Evolutionary conservation across 1,284 basidiomycete species (phyloP).

Genomic region (Apiotrichum gracile): DNA sequence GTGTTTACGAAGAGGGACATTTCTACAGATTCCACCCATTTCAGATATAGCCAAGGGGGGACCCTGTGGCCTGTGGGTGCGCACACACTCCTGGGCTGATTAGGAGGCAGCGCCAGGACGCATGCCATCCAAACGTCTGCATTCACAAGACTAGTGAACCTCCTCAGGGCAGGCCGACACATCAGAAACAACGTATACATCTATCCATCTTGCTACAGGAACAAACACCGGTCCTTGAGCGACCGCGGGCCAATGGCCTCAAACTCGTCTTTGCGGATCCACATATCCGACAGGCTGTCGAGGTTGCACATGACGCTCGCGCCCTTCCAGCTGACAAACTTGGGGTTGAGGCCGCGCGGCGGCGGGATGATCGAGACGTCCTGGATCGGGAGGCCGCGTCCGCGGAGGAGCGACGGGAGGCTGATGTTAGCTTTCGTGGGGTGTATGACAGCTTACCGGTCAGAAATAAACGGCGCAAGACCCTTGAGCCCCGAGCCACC

Average conservation of each 20-base stretch:
- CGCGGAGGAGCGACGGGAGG: constrained; percentile 59
- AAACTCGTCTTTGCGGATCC: constrained; percentile 84
- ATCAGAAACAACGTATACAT: neutral
- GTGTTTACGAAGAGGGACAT: no score
- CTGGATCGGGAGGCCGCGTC: constrained; percentile 79
- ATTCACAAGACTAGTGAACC: no score
- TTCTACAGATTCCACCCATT: no score
- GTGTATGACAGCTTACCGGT: constrained; percentile 28
- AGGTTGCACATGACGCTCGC: constrained; percentile 88
- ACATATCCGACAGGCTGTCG: constrained; percentile 80
- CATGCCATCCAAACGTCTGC: no score
- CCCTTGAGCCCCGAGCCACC: constrained; percentile 57
- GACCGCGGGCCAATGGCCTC: constrained; percentile 52
- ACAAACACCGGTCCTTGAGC: constrained; percentile 48
- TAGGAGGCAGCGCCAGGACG: no score
- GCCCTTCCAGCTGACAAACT: constrained; percentile 89
- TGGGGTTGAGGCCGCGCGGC: constrained; percentile 86
- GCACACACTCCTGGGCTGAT: no score
- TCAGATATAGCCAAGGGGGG: no score
- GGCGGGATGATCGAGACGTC: constrained; percentile 84
- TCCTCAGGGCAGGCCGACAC: no score
- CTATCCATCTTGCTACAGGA: constrained; percentile 22
- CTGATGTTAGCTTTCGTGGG: constrained; percentile 18
- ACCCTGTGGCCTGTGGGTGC: no score
- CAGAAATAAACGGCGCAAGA: constrained; percentile 35